Base-by-base conservation (phyloP, 2,329 filamentous ascomycete genomes). In the Hymenoscyphus scutula region DNA sequence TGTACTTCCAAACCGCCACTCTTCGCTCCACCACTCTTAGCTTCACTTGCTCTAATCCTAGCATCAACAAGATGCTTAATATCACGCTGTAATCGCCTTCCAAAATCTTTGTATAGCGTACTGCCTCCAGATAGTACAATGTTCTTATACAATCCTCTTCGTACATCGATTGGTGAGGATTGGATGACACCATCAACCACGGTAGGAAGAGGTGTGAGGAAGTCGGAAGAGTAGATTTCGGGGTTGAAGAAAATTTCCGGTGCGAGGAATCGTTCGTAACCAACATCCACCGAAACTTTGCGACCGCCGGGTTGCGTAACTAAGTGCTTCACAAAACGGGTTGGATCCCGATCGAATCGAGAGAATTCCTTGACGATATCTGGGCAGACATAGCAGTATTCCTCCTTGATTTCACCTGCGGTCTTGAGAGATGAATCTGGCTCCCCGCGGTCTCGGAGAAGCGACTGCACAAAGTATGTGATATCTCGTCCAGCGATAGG, bases 221-320 rank as follows among this genome's bases (percentile, higher is more conserved):
- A 99, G 76, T 99, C 95, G 69, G 94, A 98, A 65, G 92, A 97
- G 84, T 98, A 98, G 73, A 99, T 99, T 80, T 99, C 95, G 32
- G 95, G 95, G 79, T 99, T 99, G 86, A 99, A 99, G 80, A 99
- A 99, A 74, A 99, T 99, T 77, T 99, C 95, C 27, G 96, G 96
- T 2, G 95, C 95, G 64, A 99, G 83, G 84, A 99, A 99, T 37
- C 95, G 90, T 78, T 99, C 95, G 79, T 98, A 99, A 59, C 95
- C 95, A 59, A 99, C 91, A 72, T 99, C 96, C 55, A 99, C 92
- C 1, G 82, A 85, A 25, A 94, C 88, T 70, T 90, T 88, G 70
- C 90, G 89, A 66, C 95, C 95, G 70, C 93, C 94, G 29, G 92
- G 89, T 64, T 95, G 88, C 62, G 86, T 87, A 63, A 97, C 92